A percentile compares a stretch with the other conserved stretches of the same genome.
These are phyloP conservation scores for Puccinia hordei DNA, from an alignment of 1,284 basidiomycete genomes.

Conservation along the genomic window DNA sequence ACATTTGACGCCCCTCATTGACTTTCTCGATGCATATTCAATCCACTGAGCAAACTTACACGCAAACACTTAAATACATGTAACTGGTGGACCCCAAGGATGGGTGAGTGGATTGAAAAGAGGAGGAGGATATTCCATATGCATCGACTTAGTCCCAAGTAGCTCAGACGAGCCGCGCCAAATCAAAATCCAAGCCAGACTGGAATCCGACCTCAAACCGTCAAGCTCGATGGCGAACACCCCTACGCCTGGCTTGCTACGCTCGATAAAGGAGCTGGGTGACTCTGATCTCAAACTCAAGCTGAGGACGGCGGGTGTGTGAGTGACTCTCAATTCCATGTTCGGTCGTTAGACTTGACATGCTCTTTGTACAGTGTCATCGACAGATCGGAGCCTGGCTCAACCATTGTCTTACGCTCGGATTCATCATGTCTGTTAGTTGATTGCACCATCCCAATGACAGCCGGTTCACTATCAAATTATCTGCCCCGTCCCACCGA, in stretches of 20 bases:
- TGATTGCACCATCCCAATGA: constrained; percentile 12
- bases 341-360: not conserved
- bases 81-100: too few species aligned
- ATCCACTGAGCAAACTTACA: too few species aligned
- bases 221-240: constrained; percentile 7
- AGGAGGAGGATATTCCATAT: too few species aligned
- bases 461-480: not conserved
- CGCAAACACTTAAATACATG: too few species aligned
- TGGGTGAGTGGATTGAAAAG: too few species aligned
- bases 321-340: not conserved
- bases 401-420: constrained; percentile 3
- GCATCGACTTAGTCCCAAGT: too few species aligned
- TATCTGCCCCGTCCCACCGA: constrained; percentile 8
- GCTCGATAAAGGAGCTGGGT: constrained; percentile 4
- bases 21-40: too few species aligned
- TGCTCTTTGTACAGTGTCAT: not conserved
- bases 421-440: constrained; percentile 3
- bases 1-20: too few species aligned
- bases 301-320: too few species aligned
- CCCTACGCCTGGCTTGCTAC: constrained; percentile 17
- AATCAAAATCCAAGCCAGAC: too few species aligned
- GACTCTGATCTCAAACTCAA: constrained; percentile 15
- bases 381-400: not conserved
- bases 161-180: too few species aligned
- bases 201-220: too few species aligned